These are phyloP conservation scores for Sanghuangporus sanghuang DNA, from an alignment of 1,284 basidiomycete genomes.

Conservation along the genomic window DNA sequence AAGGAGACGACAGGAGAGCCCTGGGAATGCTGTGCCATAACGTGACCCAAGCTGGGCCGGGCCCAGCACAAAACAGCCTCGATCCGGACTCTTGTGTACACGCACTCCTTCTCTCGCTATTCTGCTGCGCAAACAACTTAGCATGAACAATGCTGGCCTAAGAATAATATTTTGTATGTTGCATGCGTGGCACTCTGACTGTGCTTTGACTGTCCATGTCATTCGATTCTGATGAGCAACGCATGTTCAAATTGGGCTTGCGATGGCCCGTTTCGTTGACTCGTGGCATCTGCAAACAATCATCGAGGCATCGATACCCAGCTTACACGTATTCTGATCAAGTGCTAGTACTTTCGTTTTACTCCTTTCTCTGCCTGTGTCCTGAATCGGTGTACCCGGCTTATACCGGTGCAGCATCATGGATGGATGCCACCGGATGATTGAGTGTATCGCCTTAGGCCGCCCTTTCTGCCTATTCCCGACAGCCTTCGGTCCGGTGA, in stretches of 20 bases:
- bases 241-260: too few species aligned
- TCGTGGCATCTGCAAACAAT: too few species aligned
- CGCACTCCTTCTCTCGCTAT: neutral
- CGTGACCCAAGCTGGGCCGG: neutral
- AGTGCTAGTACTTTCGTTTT: too few species aligned
- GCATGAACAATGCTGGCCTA: neutral
- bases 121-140: neutral
- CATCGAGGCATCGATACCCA: too few species aligned
- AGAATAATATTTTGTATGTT: neutral
- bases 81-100: neutral
- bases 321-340: too few species aligned
- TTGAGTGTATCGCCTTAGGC: neutral
- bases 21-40: constrained; percentile 23
- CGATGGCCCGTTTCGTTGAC: too few species aligned
- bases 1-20: constrained; percentile 30
- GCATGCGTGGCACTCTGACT: neutral
- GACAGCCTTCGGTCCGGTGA: neutral
- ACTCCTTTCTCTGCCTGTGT: neutral
- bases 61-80: neutral
- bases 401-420: neutral
- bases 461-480: neutral
- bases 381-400: neutral
- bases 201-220: neutral
- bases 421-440: neutral
- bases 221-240: neutral